Evolutionary conservation across 2,329 filamentous ascomycete species (phyloP), one percentile per base, ranked within the genome.

Genomic region (Xylaria multiplex): DNA sequence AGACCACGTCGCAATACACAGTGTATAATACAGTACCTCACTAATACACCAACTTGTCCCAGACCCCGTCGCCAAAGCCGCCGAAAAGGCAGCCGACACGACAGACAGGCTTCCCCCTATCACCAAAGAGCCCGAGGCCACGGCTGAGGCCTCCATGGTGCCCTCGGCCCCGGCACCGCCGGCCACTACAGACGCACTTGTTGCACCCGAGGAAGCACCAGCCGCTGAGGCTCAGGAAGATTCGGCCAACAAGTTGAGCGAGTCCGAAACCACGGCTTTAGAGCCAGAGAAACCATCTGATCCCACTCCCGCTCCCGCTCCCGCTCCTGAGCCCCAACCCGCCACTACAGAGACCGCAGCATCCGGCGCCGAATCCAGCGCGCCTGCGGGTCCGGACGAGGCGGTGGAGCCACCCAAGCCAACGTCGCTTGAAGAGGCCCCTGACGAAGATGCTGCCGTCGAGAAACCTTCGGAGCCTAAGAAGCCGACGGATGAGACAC

Each of bases 351-450:
- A 69, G 45, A 43, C 71, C 40, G 70, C 61, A 3, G 50, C 62
- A 43, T 59, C 69, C 61, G 66, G 61, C 48, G 68, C 59, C 3
- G 59, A 59, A n/a, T 52, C 69, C 37, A 63, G 62, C 52, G 67
- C 65, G 8, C 58, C 71, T 22, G 58, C 64, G 6, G 56, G 65
- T 27, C 9, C 69, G 9, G 73, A 71, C 24, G 66, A 70, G 37
- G 27, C 66, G 9, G 71, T 69, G 45, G 67, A 74, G 50, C 61
- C 67, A 8, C 73, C 73, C 43, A 77, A 74, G 59, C 74, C 76
- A 2, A 74, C 73, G 6, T 69, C 73, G 13, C 62, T 77, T 45
- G 73, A 77, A 66, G 74, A 77, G 49, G 69, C 73, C n/a, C 66
- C 30, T 13, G 74, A 77, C 45, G 67, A 72, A 56, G 75, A 74